Evolutionary conservation across 2,329 filamentous ascomycete genomes (phyloP).

Genomic region (Penicillium sp.): DNA sequence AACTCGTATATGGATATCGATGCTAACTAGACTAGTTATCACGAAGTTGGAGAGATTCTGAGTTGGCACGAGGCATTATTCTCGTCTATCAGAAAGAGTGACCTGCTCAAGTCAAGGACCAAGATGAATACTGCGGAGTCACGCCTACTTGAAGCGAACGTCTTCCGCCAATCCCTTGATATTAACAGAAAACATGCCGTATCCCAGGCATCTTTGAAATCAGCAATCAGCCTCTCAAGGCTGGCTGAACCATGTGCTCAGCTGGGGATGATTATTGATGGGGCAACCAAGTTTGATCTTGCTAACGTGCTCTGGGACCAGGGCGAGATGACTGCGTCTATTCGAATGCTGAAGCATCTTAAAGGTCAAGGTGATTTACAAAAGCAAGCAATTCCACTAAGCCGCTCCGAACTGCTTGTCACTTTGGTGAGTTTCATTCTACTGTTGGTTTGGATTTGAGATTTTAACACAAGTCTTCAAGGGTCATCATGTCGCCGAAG

Average conservation of each 20-base stretch:
- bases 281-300: slow-evolving; percentile 75
- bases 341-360: slow-evolving; percentile 80
- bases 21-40: slow-evolving; percentile 37
- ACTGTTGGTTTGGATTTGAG: not conserved
- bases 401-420: slow-evolving; percentile 76
- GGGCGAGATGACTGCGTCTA: slow-evolving; percentile 84
- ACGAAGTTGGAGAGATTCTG: slow-evolving; percentile 74
- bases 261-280: slow-evolving; percentile 75
- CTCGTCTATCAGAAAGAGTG: slow-evolving; percentile 72
- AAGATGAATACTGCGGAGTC: slow-evolving; percentile 64
- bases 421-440: slow-evolving; percentile 61
- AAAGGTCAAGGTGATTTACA: slow-evolving; percentile 62
- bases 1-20: not conserved
- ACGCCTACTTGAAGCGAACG: slow-evolving; percentile 71
- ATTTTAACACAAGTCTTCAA: slow-evolving; percentile 26
- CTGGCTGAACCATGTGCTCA: slow-evolving; percentile 69
- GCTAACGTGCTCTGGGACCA: slow-evolving; percentile 93
- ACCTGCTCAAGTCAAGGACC: slow-evolving; percentile 61
- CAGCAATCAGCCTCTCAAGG: slow-evolving; percentile 78
- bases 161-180: slow-evolving; percentile 72
- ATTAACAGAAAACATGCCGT: slow-evolving; percentile 79
- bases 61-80: slow-evolving; percentile 82
- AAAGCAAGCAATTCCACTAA: slow-evolving; percentile 70
- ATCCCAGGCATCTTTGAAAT: slow-evolving; percentile 81
- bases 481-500: slow-evolving; percentile 86